Conservation (phyloP, 108 stramenopile genomes). For the Skeletonema menzelii region DNA sequence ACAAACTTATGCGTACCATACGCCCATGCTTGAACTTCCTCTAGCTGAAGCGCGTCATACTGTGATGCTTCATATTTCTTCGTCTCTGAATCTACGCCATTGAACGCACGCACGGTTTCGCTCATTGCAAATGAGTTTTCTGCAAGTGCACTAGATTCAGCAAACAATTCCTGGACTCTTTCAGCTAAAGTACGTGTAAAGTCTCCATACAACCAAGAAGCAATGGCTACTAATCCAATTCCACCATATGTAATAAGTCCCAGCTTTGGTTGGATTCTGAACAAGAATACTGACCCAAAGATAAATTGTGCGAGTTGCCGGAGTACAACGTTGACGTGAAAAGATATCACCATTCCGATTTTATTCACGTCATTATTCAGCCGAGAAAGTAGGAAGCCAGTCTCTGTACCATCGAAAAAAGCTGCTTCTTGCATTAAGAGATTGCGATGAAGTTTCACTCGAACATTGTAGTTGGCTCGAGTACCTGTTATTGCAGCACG, state of each 20-base stretch:
- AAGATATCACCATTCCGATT: conserved; percentile 81
- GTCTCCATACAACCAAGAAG: conserved; percentile 74
- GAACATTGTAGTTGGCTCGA: conserved; percentile 83
- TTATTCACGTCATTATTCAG: conserved; percentile 90
- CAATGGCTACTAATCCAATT: conserved; percentile 64
- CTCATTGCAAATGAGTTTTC: conserved; percentile 88
- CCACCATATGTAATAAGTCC: conserved; percentile 71
- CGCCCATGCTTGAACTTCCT: conserved; percentile 88
- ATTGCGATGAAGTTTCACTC: conserved; percentile 83
- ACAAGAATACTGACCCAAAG: conserved; percentile 70
- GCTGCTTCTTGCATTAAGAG: conserved; percentile 86
- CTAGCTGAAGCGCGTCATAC: conserved; percentile 69
- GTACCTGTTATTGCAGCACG: conserved; percentile 44
- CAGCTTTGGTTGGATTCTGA: conserved; percentile 65
- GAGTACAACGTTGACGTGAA: conserved; percentile 84
- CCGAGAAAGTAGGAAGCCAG: conserved; percentile 77
- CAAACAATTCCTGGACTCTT: conserved; percentile 77
- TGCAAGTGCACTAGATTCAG: conserved; percentile 78
- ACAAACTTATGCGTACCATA: conserved; percentile 84
- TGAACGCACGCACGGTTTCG: conserved; percentile 82
- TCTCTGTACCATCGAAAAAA: conserved; percentile 85
- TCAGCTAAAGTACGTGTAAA: conserved; percentile 70
- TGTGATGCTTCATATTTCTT: conserved; percentile 76
- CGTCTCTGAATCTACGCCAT: conserved; percentile 66
- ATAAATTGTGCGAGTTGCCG: conserved; percentile 81